phyloP scores from a whole-genome alignment of 345 rosid species.

The Noccaea bulbosa region DNA sequence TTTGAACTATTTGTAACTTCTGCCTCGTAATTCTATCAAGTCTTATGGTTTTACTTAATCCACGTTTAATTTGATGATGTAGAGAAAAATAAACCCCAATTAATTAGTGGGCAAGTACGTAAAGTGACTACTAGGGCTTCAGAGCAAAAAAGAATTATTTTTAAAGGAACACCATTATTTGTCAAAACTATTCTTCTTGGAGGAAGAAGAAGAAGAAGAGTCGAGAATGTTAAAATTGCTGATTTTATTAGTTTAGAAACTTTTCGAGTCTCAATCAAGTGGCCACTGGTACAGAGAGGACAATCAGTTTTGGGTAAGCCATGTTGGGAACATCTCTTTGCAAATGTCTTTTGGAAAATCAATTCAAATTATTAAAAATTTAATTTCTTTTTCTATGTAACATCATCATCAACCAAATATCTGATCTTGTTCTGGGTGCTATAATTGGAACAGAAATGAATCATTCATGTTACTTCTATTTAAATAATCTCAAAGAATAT shows the following conservation, averaged over 20 bases:
- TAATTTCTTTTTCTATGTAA: constrained; percentile 24
- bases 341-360: constrained; percentile 8
- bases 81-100: too few species aligned
- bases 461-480: constrained; percentile 16
- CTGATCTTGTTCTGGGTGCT: constrained; percentile 5
- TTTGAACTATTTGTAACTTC: too few species aligned
- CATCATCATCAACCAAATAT: constrained; percentile 21
- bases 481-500: constrained; percentile 9
- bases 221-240: constrained; percentile 13
- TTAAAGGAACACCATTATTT: too few species aligned
- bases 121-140: too few species aligned
- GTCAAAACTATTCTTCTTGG: background rate
- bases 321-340: constrained; percentile 41
- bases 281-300: constrained; percentile 29
- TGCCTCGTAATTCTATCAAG: too few species aligned
- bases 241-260: background rate
- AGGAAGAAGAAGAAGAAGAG: background rate
- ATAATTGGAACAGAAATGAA: constrained; percentile 12
- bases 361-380: constrained; percentile 4
- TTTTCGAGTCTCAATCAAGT: constrained; percentile 10
- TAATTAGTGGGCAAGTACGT: too few species aligned
- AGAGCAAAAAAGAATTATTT: too few species aligned
- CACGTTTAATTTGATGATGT: too few species aligned
- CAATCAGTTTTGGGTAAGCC: constrained; percentile 32
- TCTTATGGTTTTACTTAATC: too few species aligned